Evolutionary conservation across 495 filamentous ascomycete genomes (phyloP).

Genomic region (Zalerion maritima): DNA sequence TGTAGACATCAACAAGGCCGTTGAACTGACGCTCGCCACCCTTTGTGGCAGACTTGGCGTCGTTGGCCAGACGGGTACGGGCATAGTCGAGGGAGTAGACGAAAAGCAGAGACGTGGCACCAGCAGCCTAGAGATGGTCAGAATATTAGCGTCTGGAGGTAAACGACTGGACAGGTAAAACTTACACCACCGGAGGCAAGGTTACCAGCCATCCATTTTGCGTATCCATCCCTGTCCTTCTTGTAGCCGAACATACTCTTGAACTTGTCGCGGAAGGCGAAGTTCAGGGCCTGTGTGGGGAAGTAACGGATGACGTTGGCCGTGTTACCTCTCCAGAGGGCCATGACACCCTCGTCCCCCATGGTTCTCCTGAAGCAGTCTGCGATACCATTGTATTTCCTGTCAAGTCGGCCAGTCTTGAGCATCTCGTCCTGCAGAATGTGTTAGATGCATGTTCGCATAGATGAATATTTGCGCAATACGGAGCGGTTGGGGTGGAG

Average conservation of each 20-base stretch:
- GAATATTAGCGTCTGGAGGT: conserved; percentile 15
- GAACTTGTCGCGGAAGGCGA: conserved; percentile 99
- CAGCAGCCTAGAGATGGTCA: conserved; percentile 75
- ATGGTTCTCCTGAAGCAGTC: conserved; percentile 92
- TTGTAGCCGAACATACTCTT: conserved; percentile 99
- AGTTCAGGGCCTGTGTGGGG: conserved; percentile 99
- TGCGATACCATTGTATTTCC: conserved; percentile 82
- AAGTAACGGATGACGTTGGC: conserved; percentile 99
- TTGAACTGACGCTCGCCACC: conserved; percentile 99
- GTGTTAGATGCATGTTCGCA: too few species aligned
- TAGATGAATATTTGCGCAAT: too few species aligned
- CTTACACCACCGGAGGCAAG: conserved; percentile 98
- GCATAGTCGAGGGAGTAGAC: conserved; percentile 99
- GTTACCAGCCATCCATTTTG: conserved; percentile 99
- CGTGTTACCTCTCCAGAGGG: conserved; percentile 98
- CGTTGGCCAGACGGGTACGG: conserved; percentile 99
- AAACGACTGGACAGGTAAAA: conserved; percentile 10
- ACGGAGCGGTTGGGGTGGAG: too few species aligned
- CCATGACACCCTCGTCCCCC: conserved; percentile 65
- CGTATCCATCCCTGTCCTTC: conserved; percentile 97
- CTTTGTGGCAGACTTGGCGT: conserved; percentile 92
- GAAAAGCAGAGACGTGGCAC: conserved; percentile 99
- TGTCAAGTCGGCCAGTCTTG: conserved; percentile 93
- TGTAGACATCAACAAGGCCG: conserved; percentile 97
- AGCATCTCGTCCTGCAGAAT: conserved; percentile 91